Percentiles rank a stretch among this genome's conserved stretches.
Conservation (phyloP, 805 yeast genomes). For the Hanseniaspora hatyaiensis region DNA sequence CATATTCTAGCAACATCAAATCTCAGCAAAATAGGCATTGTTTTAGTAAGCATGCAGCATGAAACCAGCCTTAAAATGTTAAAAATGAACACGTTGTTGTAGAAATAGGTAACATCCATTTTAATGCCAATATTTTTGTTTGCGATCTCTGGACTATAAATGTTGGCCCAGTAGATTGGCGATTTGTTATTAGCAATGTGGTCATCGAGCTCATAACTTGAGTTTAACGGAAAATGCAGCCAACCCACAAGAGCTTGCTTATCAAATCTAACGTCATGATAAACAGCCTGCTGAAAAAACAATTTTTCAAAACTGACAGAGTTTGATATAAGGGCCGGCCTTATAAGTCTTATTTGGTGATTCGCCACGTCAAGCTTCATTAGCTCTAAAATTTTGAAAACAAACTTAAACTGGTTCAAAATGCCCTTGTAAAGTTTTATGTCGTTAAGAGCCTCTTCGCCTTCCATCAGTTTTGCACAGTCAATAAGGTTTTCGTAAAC, state of each 20-base stretch:
- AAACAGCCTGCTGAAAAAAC: constrained; percentile 31
- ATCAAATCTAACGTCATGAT: constrained; percentile 33
- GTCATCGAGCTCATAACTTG: constrained; percentile 21
- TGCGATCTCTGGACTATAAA: constrained; percentile 12
- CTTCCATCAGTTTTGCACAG: not conserved
- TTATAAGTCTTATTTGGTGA: constrained; percentile 74
- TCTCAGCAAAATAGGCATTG: constrained; percentile 71
- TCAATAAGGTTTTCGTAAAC: constrained; percentile 50
- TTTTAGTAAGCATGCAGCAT: constrained; percentile 69
- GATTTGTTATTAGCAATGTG: constrained; percentile 3
- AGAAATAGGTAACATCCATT: constrained; percentile 13
- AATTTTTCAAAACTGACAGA: constrained; percentile 84
- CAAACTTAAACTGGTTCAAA: constrained; percentile 40
- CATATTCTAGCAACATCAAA: constrained; percentile 76
- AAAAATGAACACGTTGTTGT: constrained; percentile 35
- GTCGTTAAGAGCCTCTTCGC: constrained; percentile 36
- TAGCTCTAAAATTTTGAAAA: constrained; percentile 77
- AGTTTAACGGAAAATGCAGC: constrained; percentile 36
- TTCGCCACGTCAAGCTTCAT: constrained; percentile 93
- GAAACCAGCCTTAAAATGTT: constrained; percentile 55
- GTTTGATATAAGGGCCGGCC: constrained; percentile 75
- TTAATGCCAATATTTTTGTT: constrained; percentile 16
- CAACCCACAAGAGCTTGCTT: constrained; percentile 52
- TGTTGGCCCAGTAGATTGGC: constrained; percentile 14
- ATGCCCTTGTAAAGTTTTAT: constrained; percentile 55